phyloP scores from a whole-genome alignment of 805 yeast genomes.

The Jamesozyma hellenica region DNA sequence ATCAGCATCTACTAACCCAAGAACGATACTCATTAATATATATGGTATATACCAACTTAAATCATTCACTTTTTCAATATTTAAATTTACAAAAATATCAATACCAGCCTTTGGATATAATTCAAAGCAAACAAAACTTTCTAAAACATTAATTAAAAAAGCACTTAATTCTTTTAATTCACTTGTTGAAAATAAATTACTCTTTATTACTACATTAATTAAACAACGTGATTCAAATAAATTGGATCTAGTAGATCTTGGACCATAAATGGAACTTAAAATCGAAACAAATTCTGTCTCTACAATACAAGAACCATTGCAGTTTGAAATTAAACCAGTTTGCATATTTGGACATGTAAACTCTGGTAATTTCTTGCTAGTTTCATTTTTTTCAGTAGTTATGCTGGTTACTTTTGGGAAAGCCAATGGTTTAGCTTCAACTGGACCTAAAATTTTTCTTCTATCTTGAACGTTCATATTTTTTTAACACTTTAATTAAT shows the following conservation, averaged over 20 bases:
- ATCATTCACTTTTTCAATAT: constrained; percentile 26
- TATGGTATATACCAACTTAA: constrained; percentile 29
- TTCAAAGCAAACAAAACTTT: constrained; percentile 36
- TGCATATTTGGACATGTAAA: constrained; percentile 16
- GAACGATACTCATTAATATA: constrained; percentile 35
- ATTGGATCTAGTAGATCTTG: constrained; percentile 65
- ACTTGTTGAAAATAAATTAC: constrained; percentile 20
- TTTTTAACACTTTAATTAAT: background rate
- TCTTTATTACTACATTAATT: constrained; percentile 42
- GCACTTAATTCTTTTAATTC: constrained; percentile 35
- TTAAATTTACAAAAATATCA: constrained; percentile 61
- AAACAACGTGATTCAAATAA: constrained; percentile 59
- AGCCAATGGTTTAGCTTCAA: constrained; percentile 45
- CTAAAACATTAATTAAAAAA: constrained; percentile 32
- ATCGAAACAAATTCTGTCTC: constrained; percentile 47
- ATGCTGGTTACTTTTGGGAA: constrained; percentile 16
- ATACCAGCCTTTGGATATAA: constrained; percentile 88
- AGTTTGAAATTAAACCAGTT: constrained; percentile 60
- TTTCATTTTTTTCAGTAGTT: constrained; percentile 7
- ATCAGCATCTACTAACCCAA: constrained; percentile 79
- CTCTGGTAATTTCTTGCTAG: background rate
- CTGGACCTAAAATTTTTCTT: constrained; percentile 80
- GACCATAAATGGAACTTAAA: constrained; percentile 74
- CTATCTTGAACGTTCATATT: constrained; percentile 44
- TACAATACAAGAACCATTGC: constrained; percentile 74